phyloP scores from a whole-genome alignment of 352 stramenopile genomes.

The Phytopythium helicoides region DNA sequence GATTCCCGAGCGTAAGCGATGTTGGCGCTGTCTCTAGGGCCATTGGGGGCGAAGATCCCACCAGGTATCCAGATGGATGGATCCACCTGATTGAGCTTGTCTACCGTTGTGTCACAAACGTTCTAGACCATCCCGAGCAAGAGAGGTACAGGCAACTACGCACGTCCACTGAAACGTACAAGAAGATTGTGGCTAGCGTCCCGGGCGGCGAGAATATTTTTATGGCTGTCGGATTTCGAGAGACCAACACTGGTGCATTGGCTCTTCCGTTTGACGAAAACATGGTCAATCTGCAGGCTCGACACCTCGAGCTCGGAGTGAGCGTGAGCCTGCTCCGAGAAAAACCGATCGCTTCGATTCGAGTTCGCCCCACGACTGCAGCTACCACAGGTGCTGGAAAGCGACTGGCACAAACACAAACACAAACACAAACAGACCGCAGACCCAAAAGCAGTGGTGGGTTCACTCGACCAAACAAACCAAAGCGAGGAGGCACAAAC shows the following conservation, averaged over 20 bases:
- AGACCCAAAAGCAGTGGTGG: too few species aligned
- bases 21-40: conserved; percentile 47
- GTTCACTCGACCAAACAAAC: too few species aligned
- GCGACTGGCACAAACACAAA: too few species aligned
- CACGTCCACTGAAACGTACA: conserved; percentile 48
- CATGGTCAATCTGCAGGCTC: conserved; percentile 22
- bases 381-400: too few species aligned
- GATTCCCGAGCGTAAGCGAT: conserved; percentile 43
- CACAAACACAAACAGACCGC: too few species aligned
- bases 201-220: conserved; percentile 41
- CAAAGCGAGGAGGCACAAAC: too few species aligned
- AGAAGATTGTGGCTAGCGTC: conserved; percentile 26
- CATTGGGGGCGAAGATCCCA: conserved; percentile 9
- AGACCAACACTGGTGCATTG: conserved; percentile 37
- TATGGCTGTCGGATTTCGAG: conserved; percentile 48
- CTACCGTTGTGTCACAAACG: conserved; percentile 48
- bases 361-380: too few species aligned
- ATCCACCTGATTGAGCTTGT: conserved; percentile 37
- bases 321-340: conserved; percentile 8
- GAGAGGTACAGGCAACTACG: conserved; percentile 50
- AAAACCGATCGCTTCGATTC: too few species aligned
- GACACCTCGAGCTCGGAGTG: conserved; percentile 47
- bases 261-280: conserved; percentile 26
- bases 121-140: conserved; percentile 43
- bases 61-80: conserved; percentile 21